Evolutionary conservation across 139 green algal species (phyloP), one percentile per base, ranked within the genome.

Genomic region (Haematococcus lacustris): DNA sequence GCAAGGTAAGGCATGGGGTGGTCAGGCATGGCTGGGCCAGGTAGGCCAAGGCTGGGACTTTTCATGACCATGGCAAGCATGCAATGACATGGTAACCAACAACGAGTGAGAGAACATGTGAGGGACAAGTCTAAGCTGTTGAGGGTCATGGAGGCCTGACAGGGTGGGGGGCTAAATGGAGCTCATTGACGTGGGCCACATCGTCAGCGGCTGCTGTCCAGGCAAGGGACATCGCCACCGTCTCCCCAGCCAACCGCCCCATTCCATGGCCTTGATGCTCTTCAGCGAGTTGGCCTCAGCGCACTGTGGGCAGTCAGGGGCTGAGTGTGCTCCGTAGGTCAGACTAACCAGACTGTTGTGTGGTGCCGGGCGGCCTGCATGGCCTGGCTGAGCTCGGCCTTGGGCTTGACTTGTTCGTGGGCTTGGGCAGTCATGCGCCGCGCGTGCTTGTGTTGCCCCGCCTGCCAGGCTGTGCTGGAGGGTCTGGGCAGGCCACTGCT

Each of bases 401-500:
- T 53, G 43, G 43, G 43, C 17, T 53, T 28, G 17, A 17, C 9
- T 17, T 28, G 9, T 17, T 53, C 43, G 17, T 53, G 9, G 43
- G 9, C 43, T 17, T 17, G 9, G 43, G 9, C n/a, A n/a, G 43
- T 53, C 9, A 53, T 9, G 9, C 9, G 17, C 43, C 9, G 17
- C 9, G 9, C 17, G 43, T 9, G 9, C 43, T 17, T 53, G 43
- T 53, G 43, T 28, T 17, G 9, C 17, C 17, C 9, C 43, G 32
- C 40, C 30, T 41, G 28, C 25, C 77, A 83, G 74, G 78, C 78
- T 1, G 51, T 96, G 0, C 60, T 96, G 35, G 65, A 83, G 28
- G 82, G 74, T 0, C 37, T 94, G 41, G 88, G 86, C 33, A 75
- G 82, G 1, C 84, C 90, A 1, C 75, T 97, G 73, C 83, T 97